Base-by-base conservation (phyloP, 805 yeast genomes). In the Maudiozyma pseudohumilis region DNA sequence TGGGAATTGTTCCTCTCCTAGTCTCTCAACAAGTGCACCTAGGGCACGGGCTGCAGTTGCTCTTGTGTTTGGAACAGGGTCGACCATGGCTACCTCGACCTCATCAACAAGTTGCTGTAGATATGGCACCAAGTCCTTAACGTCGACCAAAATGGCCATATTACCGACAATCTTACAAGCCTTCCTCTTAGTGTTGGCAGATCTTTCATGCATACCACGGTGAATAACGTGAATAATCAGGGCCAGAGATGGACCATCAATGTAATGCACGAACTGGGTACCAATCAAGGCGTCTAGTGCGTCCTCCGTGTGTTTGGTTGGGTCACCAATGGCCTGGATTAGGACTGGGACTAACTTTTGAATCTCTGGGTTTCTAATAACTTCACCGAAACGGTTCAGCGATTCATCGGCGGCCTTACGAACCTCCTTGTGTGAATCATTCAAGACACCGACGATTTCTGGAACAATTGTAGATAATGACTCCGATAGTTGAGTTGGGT, bases 151-250 rank as follows among this genome's bases (percentile, higher is more conserved):
- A 56, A 92, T 86, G 2, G 97, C 87, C 97, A 92, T 92, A 55
- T 92, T 92, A 45, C 99, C 99, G 22, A 92, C 96, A 67, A 92
- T 89, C 62, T 92, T 96, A 60, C 97, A 88, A 0, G 97, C 89
- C 59, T 86, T 86, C 58, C 83, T 76, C 66, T 89, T 92, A 5
- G 92, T 84, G 30, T 77, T 69, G 0, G 97, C 96, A n/a, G 95
- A 82, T 53, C 98, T 70, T 48, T 89, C 97, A 36, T 74, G 76
- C 83, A 92, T 77, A 64, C 97, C 99, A 60, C 98, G 76, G 56
- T 86, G 92, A 34, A 92, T 80, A 36, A 92, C 96, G 55, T 88
- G 96, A 44, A 88, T 85, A 39, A 92, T 86, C 50, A 92, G 70
- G 0, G 99, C 98, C 52, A 92, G 69, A 1, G 97, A 89, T 3